These are phyloP conservation scores for Dillenia turbinata DNA, from an alignment of 164 flowering plant species.

Conservation along the genomic window DNA sequence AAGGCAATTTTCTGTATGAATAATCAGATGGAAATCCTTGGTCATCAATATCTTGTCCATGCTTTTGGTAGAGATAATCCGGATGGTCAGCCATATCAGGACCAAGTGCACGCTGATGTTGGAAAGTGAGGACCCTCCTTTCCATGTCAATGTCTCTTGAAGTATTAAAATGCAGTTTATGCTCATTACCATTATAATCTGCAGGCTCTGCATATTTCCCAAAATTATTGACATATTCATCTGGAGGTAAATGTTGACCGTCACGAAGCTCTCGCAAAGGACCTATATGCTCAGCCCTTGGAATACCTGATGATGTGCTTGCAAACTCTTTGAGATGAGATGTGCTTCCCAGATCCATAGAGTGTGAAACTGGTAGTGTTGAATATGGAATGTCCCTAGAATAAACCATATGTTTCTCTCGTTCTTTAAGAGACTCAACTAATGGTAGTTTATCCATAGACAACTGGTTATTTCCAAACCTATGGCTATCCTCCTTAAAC, in stretches of 20 bases:
- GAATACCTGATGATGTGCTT: conserved; percentile 12
- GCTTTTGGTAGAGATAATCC: conserved; percentile 11
- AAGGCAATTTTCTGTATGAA: conserved; percentile 5
- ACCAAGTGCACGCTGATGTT: conserved; percentile 7
- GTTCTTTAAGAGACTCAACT: conserved; percentile 6
- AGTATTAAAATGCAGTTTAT: conserved; percentile 9
- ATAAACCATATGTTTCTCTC: conserved; percentile 12
- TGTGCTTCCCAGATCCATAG: conserved; percentile 7
- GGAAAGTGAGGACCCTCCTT: neutral
- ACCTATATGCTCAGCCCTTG: conserved; percentile 1
- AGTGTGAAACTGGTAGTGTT: conserved; percentile 9
- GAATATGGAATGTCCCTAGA: conserved; percentile 10
- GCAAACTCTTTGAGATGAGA: conserved; percentile 8
- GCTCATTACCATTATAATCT: conserved; percentile 7
- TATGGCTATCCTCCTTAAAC: conserved; percentile 18
- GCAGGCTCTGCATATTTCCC: conserved; percentile 11
- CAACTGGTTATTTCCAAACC: conserved; percentile 7
- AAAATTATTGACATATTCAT: conserved; percentile 9
- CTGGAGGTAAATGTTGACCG: conserved; percentile 9
- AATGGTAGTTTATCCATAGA: conserved; percentile 10
- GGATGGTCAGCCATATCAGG: conserved; percentile 12
- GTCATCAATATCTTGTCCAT: conserved; percentile 9
- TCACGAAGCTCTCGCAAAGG: conserved; percentile 10
- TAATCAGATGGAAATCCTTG: conserved; percentile 17
- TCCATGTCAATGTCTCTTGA: neutral